Evolutionary conservation across 192 early-diverging fungal genomes (phyloP).

Genomic region (Allomyces macrogynus): DNA sequence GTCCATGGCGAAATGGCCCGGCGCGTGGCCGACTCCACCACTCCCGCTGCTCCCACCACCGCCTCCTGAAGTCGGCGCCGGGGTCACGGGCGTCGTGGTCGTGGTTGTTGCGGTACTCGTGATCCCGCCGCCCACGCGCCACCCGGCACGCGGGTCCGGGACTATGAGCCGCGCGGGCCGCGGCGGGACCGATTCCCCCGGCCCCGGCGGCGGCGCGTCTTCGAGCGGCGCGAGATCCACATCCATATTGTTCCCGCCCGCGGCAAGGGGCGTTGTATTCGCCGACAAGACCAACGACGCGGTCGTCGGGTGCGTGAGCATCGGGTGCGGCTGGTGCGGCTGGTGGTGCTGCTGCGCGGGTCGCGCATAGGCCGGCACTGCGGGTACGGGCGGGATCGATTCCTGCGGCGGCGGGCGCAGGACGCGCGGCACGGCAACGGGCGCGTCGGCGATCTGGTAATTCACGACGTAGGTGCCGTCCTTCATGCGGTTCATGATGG

Average conservation of each 20-base stretch:
- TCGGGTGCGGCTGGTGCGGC: neutral
- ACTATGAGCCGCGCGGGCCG: too few species aligned
- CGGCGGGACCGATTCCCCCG: neutral
- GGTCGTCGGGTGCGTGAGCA: neutral
- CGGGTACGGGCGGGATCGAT: too few species aligned
- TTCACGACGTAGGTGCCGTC: conserved; percentile 33
- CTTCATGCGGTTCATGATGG: conserved; percentile 39
- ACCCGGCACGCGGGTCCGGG: too few species aligned
- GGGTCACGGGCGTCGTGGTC: neutral
- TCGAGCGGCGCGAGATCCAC: too few species aligned
- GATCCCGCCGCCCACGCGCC: neutral
- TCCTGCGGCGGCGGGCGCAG: neutral
- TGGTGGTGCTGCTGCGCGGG: neutral
- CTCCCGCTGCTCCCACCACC: too few species aligned
- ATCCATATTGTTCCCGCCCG: neutral
- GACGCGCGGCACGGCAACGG: neutral
- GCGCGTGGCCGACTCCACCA: neutral
- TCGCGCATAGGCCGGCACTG: too few species aligned
- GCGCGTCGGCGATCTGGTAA: conserved; percentile 14
- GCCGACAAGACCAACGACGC: neutral
- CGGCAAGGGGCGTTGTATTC: neutral
- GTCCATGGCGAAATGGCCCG: neutral
- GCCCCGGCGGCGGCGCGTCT: neutral
- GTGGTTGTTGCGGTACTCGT: neutral
- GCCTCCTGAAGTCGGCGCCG: neutral